Evolutionary conservation across 129 eudicot species (phyloP).

Genomic region (Ambrosia artemisiifolia): DNA sequence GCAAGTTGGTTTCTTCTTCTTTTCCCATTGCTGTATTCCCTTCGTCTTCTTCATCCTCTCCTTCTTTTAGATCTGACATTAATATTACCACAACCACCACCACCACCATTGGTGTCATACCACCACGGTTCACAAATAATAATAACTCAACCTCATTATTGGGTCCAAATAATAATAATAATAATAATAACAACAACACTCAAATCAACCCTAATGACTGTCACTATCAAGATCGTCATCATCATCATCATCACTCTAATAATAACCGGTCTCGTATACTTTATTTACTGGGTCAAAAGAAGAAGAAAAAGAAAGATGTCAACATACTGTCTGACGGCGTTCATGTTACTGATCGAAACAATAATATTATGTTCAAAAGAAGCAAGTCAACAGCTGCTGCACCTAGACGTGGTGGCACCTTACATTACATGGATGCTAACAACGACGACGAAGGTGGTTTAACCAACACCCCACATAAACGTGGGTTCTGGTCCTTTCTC

Average conservation of each 20-base stretch:
- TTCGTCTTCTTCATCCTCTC: constrained; percentile 58
- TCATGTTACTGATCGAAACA: constrained; percentile 15
- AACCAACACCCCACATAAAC: constrained; percentile 30
- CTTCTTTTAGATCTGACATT: constrained; percentile 62
- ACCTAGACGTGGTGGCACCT: constrained; percentile 37
- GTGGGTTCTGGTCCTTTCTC: constrained; percentile 80
- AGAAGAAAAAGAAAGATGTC: constrained; percentile 53
- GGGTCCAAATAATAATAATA: background rate
- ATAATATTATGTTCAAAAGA: constrained; percentile 50
- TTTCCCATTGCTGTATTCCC: constrained; percentile 59
- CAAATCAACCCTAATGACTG: constrained; percentile 21
- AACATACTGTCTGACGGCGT: background rate
- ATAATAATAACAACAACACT: background rate
- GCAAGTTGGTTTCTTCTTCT: constrained; percentile 85
- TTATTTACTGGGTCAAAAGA: constrained; percentile 52
- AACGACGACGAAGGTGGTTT: constrained; percentile 12
- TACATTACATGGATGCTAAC: constrained; percentile 36
- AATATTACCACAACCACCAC: background rate
- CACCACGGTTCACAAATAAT: background rate
- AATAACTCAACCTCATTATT: background rate
- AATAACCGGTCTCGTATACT: constrained; percentile 47
- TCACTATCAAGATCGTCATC: background rate
- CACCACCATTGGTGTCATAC: background rate
- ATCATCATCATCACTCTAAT: background rate
- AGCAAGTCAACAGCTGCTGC: constrained; percentile 64